A percentile compares a stretch with the other conserved stretches of the same genome.
phyloP scores from a whole-genome alignment of 2,329 filamentous ascomycete species.

The Ciborinia camelliae region DNA sequence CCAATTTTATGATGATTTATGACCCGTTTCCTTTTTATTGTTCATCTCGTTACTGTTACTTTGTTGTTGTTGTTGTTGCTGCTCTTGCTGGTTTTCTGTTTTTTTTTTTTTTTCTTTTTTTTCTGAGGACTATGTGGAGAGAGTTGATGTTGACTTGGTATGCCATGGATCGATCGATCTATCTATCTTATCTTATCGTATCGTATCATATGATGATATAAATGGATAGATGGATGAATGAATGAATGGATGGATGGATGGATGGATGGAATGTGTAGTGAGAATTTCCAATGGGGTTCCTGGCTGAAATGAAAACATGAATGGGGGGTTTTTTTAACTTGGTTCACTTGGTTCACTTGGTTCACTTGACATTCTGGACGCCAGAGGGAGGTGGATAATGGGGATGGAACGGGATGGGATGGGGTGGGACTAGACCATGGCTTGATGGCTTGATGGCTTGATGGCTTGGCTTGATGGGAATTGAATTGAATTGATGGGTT shows the following conservation, averaged over 20 bases:
- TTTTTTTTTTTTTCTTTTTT: no score
- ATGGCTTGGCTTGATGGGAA: background rate
- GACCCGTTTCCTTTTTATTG: conserved; percentile 4
- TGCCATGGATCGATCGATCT: background rate
- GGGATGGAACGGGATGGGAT: no score
- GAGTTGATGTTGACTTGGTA: background rate
- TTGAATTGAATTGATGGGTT: background rate
- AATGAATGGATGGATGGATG: background rate
- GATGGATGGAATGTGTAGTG: background rate
- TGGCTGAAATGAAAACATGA: no score
- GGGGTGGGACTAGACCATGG: no score
- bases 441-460: no score
- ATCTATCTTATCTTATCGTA: background rate
- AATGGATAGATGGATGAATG: background rate
- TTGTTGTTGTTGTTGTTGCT: no score
- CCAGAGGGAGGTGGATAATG: no score
- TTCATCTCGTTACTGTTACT: background rate
- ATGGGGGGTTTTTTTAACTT: no score
- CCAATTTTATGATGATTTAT: conserved; percentile 19
- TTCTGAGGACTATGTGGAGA: background rate
- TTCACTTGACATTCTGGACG: no score
- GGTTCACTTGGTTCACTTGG: no score
- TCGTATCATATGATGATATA: background rate
- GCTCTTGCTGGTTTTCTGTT: background rate
- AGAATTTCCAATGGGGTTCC: no score